Evolutionary conservation across 176 grass and related monocot genomes (phyloP), one percentile per base, ranked within the genome.

Genomic region (Tuctoria greenei): DNA sequence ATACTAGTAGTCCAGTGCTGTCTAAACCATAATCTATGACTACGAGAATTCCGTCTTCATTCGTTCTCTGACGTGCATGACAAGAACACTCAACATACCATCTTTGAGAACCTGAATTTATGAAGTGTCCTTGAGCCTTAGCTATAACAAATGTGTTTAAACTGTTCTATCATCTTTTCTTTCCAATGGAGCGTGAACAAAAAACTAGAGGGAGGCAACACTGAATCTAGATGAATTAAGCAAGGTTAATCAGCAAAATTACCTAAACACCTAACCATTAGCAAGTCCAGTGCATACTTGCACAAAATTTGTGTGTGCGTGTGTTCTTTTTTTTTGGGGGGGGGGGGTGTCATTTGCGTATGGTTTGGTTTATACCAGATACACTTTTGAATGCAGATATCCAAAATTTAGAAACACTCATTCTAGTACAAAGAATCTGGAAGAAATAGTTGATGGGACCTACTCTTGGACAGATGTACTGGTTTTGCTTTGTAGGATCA

Each of bases 401-500:
- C 64, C 46, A 68, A 44, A 37, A 27, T 80, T 36, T 67, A 18
- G 46, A 60, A 28, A 46, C 15, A 27, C 38, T 35, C 55, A 28
- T 18, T 55, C 28, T 64, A 57, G 61, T 15, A 26, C 16, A 31
- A 82, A 81, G 21, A 77, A 58, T 6, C 40, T 76, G 35, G 46
- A 31, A 64, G n/a, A 26, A 46, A 37, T 55, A 64, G 47, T 24
- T 28, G 43, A 39, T 10, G 31, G 27, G 28, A 16, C 56, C 70
- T 64, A 15, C 43, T 61, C 15, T 36, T 60, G 61, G 50, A 20
- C 61, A 74, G 34, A 26, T 45, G 59, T 66, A 58, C 13, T 66
- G 37, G 47, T 64, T 73, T 57, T 77, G 71, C 49, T 24, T 51
- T 26, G 0, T 51, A 42, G 41, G 23, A 61, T 69, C 62, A 85